Conservation (phyloP, 495 filamentous ascomycete species). For the Penicillium cosmopolitanum region DNA sequence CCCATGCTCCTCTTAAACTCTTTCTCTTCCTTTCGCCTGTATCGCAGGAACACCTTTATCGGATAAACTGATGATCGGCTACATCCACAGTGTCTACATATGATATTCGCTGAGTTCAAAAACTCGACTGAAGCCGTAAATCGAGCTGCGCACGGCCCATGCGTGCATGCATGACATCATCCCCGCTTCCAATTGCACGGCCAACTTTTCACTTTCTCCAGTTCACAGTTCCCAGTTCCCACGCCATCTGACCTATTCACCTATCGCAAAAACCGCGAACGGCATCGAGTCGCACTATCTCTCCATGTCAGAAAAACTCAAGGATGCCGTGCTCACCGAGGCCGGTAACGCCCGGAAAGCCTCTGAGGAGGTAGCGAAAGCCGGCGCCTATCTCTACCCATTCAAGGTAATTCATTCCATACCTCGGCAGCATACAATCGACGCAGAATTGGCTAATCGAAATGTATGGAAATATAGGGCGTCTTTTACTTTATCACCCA, state of each 20-base stretch:
- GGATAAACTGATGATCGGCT: no score
- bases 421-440: not conserved
- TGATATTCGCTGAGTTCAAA: no score
- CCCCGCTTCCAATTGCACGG: not conserved
- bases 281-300: no score
- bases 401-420: conserved; percentile 62
- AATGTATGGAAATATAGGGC: conserved; percentile 48
- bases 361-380: conserved; percentile 65
- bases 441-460: not conserved
- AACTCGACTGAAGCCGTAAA: no score
- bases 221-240: not conserved
- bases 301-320: conserved; percentile 47
- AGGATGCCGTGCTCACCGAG: conserved; percentile 46
- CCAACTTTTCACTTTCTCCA: not conserved
- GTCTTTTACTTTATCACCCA: conserved; percentile 72
- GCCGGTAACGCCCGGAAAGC: conserved; percentile 44
- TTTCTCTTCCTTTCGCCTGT: no score
- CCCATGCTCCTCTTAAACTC: no score
- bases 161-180: conserved; percentile 3
- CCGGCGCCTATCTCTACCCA: conserved; percentile 83
- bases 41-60: no score
- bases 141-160: not conserved
- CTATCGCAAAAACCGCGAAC: no score
- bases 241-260: not conserved
- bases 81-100: no score